Evolutionary conservation across 73 alveolate species (phyloP).

Genomic region (Paramecium sonneborni): DNA sequence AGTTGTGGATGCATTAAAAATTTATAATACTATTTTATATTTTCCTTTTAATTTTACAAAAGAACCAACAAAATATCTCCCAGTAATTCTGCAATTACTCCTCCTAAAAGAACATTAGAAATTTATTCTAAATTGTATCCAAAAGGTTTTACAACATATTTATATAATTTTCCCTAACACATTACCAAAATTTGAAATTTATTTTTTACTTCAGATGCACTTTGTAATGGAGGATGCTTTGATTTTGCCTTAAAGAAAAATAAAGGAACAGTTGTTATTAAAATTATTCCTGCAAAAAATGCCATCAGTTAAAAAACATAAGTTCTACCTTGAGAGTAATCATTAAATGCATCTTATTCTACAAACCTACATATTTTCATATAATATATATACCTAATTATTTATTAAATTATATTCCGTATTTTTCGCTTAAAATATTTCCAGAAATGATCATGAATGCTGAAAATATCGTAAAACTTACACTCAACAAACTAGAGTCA

Average conservation of each 20-base stretch:
- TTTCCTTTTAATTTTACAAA: not conserved
- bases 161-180: slow-evolving; percentile 25
- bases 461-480: slow-evolving; percentile 37
- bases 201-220: not conserved
- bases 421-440: slow-evolving; percentile 37
- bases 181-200: not conserved
- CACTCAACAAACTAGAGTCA: not conserved
- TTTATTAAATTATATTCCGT: not conserved
- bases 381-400: not conserved
- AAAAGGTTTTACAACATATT: slow-evolving; percentile 20
- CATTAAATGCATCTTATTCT: not conserved
- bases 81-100: slow-evolving; percentile 5
- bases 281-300: not conserved
- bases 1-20: not conserved
- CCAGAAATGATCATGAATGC: slow-evolving; percentile 49
- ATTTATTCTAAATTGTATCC: not conserved
- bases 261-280: not conserved
- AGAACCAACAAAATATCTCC: slow-evolving; percentile 37
- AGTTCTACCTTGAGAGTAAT: not conserved
- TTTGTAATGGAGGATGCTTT: not conserved
- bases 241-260: slow-evolving; percentile 10
- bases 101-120: not conserved
- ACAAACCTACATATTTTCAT: not conserved
- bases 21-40: not conserved
- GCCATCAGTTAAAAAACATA: not conserved